A percentile compares a stretch with the other conserved stretches of the same genome.
phyloP scores from a whole-genome alignment of 306 rosid genomes.

The Canavalia gladiata region DNA sequence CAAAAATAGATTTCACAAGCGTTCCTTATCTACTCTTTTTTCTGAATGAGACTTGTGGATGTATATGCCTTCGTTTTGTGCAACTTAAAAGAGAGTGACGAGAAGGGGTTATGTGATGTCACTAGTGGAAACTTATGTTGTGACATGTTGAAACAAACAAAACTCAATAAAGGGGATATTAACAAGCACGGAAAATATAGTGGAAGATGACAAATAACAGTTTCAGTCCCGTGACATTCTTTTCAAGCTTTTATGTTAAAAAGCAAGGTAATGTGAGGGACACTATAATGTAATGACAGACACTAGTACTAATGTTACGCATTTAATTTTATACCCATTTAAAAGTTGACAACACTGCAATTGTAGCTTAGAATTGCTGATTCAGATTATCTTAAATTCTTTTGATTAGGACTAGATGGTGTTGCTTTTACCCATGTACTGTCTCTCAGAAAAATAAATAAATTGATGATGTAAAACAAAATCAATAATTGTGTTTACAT shows the following conservation, averaged over 20 bases:
- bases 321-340: constrained; percentile 23
- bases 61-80: constrained; percentile 41
- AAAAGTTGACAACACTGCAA: neutral
- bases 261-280: neutral
- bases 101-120: constrained; percentile 32
- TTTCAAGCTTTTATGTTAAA: constrained; percentile 38
- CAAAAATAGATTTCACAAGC: constrained; percentile 28
- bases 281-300: constrained; percentile 19
- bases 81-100: constrained; percentile 20
- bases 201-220: constrained; percentile 67
- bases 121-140: constrained; percentile 50
- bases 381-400: constrained; percentile 48
- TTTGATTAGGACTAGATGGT: constrained; percentile 32
- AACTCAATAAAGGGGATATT: constrained; percentile 39
- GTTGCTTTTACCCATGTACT: constrained; percentile 28
- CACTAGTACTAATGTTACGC: constrained; percentile 16
- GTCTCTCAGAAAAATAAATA: neutral
- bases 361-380: constrained; percentile 31
- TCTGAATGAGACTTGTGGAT: constrained; percentile 30
- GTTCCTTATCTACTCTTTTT: constrained; percentile 44
- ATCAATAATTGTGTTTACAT: constrained; percentile 18
- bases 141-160: constrained; percentile 53
- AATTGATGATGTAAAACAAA: constrained; percentile 4
- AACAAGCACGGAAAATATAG: constrained; percentile 31
- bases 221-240: constrained; percentile 75